Evolutionary conservation across 495 filamentous ascomycete species (phyloP), one percentile per base, ranked within the genome.

Genomic region (Penicillium longicatenatum): DNA sequence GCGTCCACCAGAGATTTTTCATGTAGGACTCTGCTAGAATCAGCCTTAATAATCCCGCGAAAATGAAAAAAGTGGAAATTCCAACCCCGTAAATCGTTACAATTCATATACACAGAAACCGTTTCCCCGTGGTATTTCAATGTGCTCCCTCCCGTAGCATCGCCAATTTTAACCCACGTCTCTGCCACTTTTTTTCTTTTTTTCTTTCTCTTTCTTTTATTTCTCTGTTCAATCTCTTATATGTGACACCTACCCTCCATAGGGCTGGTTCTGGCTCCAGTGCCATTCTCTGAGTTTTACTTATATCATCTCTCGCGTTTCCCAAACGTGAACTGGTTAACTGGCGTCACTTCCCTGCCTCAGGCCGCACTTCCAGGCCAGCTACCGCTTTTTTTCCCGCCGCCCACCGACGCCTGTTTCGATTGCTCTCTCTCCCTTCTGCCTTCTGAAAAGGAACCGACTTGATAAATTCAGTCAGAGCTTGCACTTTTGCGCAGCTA

Each of bases 301-400:
- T 39, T 48, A 35, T 35, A 35, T 22, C 30, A 51, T 22, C n/a
- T 37, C 8, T 21, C 44, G 51, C 52, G 48, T 61, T 41, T 61
- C 49, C 43, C 42, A 42, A 42, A 26, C 53, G 20, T 43, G 51
- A 59, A 58, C 64, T 70, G 68, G 65, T 43, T 54, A 59, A 58
- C 64, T 70, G 68, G 65, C 71, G 73, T 75, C 72, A 74, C 67
- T 64, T 33, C 49, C 51, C 14, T 65, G 74, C 70, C 74, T 75
- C 65, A 73, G 71, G 74, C 70, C 62, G 51, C 50, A 41, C 64
- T 17, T 39, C 17, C 14, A 39, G 60, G 12, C 41, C 37, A 39
- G 5, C 39, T 57, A 52, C 44, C 42, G 22, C 55, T 55, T 69
- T 72, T 71, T 70, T 69, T 67, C 54, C 45, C 59, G 57, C 63